These are phyloP conservation scores for Phtheirospermum japonicum DNA, from an alignment of 257 asterid genomes.

Conservation along the genomic window DNA sequence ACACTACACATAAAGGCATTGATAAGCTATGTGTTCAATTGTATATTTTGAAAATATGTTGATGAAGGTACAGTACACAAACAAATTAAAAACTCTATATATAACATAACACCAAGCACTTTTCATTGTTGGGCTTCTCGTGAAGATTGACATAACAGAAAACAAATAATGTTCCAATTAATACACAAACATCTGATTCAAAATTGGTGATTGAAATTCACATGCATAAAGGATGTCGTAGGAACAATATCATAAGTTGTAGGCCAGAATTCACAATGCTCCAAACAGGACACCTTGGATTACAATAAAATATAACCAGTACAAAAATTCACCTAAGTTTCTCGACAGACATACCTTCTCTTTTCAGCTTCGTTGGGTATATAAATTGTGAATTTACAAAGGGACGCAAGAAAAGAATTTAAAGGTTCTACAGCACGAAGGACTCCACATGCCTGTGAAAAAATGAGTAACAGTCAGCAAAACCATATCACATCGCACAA, in stretches of 20 bases:
- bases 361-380: conserved; percentile 78
- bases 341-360: conserved; percentile 56
- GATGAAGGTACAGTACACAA: conserved; percentile 6
- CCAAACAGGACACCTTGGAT: too few species aligned
- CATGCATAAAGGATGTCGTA: conserved; percentile 14
- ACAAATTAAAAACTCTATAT: conserved; percentile 9
- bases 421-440: conserved; percentile 92
- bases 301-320: conserved; percentile 24
- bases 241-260: conserved; percentile 1
- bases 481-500: conserved; percentile 11
- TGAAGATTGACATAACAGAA: conserved; percentile 9
- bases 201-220: not conserved
- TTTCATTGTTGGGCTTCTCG: conserved; percentile 11
- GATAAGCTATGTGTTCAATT: conserved; percentile 17
- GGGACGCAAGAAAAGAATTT: conserved; percentile 95
- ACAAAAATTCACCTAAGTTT: conserved; percentile 20
- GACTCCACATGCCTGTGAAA: conserved; percentile 90
- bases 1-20: conserved; percentile 52
- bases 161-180: conserved; percentile 8
- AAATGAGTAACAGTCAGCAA: conserved; percentile 28
- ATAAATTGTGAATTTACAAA: conserved; percentile 94
- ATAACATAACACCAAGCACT: conserved; percentile 4
- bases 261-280: not conserved
- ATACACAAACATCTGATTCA: conserved; percentile 3
- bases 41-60: conserved; percentile 11